These are phyloP conservation scores for Colletotrichum sp. DNA, from an alignment of 2,329 filamentous ascomycete genomes.

Conservation along the genomic window DNA sequence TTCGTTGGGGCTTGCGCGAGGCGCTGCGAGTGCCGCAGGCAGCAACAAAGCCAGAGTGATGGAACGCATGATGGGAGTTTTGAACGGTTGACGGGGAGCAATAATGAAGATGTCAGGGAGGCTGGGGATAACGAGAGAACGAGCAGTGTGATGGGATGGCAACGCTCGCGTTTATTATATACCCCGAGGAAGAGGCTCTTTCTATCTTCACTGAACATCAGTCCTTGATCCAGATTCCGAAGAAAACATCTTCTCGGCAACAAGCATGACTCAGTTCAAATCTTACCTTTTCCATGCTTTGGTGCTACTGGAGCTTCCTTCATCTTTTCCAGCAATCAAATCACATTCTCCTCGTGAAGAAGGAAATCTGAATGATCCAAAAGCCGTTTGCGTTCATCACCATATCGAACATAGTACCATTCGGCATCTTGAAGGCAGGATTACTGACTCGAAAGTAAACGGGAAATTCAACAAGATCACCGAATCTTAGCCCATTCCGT, in stretches of 20 bases:
- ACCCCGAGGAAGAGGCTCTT: neutral
- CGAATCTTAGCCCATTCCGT: neutral
- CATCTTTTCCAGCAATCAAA: neutral
- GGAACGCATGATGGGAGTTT: neutral
- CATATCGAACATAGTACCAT: neutral
- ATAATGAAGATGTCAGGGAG: neutral
- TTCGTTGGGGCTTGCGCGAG: neutral
- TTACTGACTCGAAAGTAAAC: neutral
- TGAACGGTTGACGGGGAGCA: neutral
- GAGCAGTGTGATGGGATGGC: accelerated
- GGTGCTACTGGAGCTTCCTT: neutral
- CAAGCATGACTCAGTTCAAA: neutral
- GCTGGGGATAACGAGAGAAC: neutral
- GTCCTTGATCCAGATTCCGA: accelerated
- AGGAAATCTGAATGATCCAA: neutral
- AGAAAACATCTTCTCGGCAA: neutral
- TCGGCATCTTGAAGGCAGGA: neutral
- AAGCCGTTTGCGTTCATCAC: neutral
- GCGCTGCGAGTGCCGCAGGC: accelerated
- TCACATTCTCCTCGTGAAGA: accelerated
- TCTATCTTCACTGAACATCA: accelerated
- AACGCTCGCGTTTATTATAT: neutral
- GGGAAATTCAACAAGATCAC: neutral
- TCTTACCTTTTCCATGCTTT: accelerated
- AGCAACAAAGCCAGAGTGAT: neutral